phyloP scores from a whole-genome alignment of 805 yeast genomes.

The Candida hispaniensis region DNA sequence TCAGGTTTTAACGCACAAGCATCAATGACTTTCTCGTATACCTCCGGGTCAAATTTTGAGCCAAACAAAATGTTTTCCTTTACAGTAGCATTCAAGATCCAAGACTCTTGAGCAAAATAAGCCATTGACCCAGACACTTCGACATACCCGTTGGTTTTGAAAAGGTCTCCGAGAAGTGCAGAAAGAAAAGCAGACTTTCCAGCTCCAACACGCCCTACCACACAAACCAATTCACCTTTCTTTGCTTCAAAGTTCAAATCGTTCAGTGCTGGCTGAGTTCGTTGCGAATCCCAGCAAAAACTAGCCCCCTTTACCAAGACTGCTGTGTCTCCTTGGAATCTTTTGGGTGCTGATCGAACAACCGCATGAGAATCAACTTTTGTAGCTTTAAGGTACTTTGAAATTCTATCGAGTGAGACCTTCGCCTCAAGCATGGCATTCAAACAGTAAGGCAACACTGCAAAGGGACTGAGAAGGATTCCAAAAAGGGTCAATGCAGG shows the following conservation, averaged over 20 bases:
- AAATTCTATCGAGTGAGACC: slow-evolving; percentile 80
- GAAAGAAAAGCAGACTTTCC: slow-evolving; percentile 67
- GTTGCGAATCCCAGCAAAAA: slow-evolving; percentile 33
- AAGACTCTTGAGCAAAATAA: slow-evolving; percentile 65
- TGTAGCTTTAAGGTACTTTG: slow-evolving; percentile 50
- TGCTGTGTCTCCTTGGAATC: background rate
- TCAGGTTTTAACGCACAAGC: slow-evolving; percentile 62
- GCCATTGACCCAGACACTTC: slow-evolving; percentile 42
- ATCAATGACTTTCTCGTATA: slow-evolving; percentile 44
- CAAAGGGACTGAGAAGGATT: slow-evolving; percentile 52
- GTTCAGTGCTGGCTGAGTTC: slow-evolving; percentile 34
- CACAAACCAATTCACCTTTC: slow-evolving; percentile 60
- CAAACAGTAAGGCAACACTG: slow-evolving; percentile 58
- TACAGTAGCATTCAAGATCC: slow-evolving; percentile 77
- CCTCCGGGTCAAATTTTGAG: slow-evolving; percentile 36
- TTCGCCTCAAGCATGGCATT: slow-evolving; percentile 75
- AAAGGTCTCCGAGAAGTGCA: slow-evolving; percentile 67
- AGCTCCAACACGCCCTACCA: slow-evolving; percentile 73
- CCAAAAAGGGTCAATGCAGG: slow-evolving; percentile 62
- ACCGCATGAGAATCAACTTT: slow-evolving; percentile 32
- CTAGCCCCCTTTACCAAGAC: slow-evolving; percentile 9
- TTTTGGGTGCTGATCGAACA: slow-evolving; percentile 15
- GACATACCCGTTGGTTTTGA: slow-evolving; percentile 41
- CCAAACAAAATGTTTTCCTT: slow-evolving; percentile 70
- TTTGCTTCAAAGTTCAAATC: slow-evolving; percentile 43